Evolutionary conservation across 2,329 filamentous ascomycete genomes (phyloP).

Genomic region (Aquanectria penicillioides): DNA sequence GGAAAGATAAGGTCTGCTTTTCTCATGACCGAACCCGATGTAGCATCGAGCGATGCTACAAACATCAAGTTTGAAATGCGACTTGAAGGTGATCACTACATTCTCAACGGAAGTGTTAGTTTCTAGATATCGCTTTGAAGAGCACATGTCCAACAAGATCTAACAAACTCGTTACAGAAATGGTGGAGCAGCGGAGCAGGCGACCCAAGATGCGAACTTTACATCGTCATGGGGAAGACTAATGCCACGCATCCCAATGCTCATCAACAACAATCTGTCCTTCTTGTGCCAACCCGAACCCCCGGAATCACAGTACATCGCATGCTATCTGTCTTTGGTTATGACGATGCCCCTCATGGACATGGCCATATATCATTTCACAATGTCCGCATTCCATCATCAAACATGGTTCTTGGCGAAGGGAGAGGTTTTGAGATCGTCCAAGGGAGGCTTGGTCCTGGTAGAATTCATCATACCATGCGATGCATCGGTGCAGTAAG

Average conservation of each 20-base stretch:
- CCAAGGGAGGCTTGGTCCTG: constrained; percentile 7
- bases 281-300: constrained; percentile 83
- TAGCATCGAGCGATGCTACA: constrained; percentile 13
- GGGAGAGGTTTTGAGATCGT: constrained; percentile 11
- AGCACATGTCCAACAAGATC: background rate
- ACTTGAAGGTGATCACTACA: constrained; percentile 51
- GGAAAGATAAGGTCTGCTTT: constrained; percentile 19
- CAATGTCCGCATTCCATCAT: constrained; percentile 85
- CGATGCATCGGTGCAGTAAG: constrained; percentile 1
- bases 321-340: constrained; percentile 94
- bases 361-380: constrained; percentile 92
- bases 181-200: constrained; percentile 99
- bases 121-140: no score
- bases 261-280: constrained; percentile 94
- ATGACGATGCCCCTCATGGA: constrained; percentile 97
- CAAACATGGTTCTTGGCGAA: constrained; percentile 83
- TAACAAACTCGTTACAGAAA: constrained; percentile 68
- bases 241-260: constrained; percentile 78
- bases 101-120: constrained; percentile 75
- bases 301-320: constrained; percentile 90
- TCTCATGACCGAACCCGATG: constrained; percentile 8
- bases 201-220: constrained; percentile 89
- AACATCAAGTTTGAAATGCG: constrained; percentile 9
- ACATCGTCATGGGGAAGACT: constrained; percentile 96
- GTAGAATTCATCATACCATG: constrained; percentile 13